These are phyloP conservation scores for Endotrypanum monterogeii DNA, from an alignment of 208 protist species.

Conservation along the genomic window DNA sequence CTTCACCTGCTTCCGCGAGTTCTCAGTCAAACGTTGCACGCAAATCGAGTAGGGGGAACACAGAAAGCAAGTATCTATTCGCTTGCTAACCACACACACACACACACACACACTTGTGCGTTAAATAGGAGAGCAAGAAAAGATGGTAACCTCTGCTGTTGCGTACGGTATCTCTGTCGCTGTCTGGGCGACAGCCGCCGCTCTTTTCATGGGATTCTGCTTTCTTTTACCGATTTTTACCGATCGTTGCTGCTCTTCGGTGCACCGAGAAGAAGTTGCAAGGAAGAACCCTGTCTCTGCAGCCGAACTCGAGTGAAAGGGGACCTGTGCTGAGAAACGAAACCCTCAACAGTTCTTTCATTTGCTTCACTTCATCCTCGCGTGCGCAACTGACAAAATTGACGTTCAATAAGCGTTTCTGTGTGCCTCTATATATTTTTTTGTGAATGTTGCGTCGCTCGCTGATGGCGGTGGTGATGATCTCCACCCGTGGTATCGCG, in stretches of 20 bases:
- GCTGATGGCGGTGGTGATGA: not conserved
- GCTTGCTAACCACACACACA: too few relatives aligned
- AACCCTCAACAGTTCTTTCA: too few relatives aligned
- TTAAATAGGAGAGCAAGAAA: not conserved
- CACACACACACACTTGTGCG: too few relatives aligned
- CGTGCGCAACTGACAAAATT: not conserved
- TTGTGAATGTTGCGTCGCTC: not conserved
- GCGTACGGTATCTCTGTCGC: constrained; percentile 50
- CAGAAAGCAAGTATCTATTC: too few relatives aligned
- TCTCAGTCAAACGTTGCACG: too few relatives aligned
- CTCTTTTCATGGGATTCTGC: constrained; percentile 51
- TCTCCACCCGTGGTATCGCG: not conserved
- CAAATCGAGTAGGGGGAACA: too few relatives aligned
- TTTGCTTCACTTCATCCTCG: not conserved
- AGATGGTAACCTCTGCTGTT: constrained; percentile 27
- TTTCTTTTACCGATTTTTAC: constrained; percentile 51
- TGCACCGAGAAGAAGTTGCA: not conserved
- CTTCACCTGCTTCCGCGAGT: too few relatives aligned
- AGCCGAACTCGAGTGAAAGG: constrained; percentile 7
- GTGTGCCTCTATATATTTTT: not conserved
- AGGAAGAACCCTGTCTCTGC: constrained; percentile 33
- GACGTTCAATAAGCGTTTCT: not conserved
- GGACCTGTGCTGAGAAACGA: not conserved
- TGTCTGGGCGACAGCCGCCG: constrained; percentile 44
- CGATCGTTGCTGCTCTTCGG: constrained; percentile 34